Base-by-base conservation (phyloP, 768 basidiomycete species). In the Cystobasidiopsis lactophilus region DNA sequence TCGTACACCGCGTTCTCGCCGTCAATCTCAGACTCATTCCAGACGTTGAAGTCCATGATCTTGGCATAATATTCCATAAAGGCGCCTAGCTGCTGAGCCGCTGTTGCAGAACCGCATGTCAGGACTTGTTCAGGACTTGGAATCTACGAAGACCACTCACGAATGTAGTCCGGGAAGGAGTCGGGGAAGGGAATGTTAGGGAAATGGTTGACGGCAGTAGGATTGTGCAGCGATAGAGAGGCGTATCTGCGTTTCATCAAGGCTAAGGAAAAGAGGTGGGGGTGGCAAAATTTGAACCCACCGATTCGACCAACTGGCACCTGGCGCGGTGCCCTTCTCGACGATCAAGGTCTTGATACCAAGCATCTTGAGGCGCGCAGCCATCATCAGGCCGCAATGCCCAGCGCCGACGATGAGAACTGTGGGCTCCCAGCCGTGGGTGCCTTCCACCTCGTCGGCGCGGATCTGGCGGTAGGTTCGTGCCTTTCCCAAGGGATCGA, bases 241-340 rank as follows among this genome's bases (percentile, higher is more conserved):
- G 29, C 45, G 52, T 35, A 61, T 47, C 52, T 57, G 39, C 59
- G 23, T 27, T 46, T 48, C 11, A 38, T 16, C 16, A 7, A 35
- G 33, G 16, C 16, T 16, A 7, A 16, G 39, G n/a, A n/a, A n/a
- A n/a, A n/a, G n/a, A 43, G 38, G 57, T 56, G n/a, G n/a, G n/a
- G n/a, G n/a, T n/a, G n/a, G n/a, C n/a, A n/a, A n/a, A 19, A 30
- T 65, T 60, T 23, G 29, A 38, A 27, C 68, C 58, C 74, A 73
- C 3, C 72, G 66, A 27, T 66, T 62, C 19, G 71, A 48, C 72
- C 72, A 73, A 18, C 60, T 65, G 54, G 72, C 71, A 2, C 72
- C 72, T 7, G 72, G 59, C 0, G 66, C 59, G 1, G 54, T 50
- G 35, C 61, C 59, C 11, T 52, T 59, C 50, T 73, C 72, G 18